These are phyloP conservation scores for Podospora australis DNA, from an alignment of 495 filamentous ascomycete species.

Conservation along the genomic window DNA sequence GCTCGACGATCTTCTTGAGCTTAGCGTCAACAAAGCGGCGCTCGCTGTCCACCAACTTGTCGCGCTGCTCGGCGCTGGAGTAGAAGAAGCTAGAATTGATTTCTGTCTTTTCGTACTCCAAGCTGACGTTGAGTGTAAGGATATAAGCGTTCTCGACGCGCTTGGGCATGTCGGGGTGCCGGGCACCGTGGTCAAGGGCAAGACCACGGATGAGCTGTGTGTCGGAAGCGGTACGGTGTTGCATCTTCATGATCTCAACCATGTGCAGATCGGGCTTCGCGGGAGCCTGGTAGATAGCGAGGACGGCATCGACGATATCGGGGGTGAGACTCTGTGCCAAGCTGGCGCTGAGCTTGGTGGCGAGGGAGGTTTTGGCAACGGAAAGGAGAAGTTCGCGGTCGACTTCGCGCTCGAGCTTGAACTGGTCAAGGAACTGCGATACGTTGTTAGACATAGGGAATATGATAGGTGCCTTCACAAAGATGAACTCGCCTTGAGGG, in stretches of 20 bases:
- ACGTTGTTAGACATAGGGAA: conserved; percentile 12
- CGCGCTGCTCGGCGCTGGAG: conserved; percentile 89
- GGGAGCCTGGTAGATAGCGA: conserved; percentile 83
- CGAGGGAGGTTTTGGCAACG: conserved; percentile 88
- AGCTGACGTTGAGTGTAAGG: conserved; percentile 88
- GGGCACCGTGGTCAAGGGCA: conserved; percentile 89
- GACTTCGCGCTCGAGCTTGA: conserved; percentile 80
- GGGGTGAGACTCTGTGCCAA: conserved; percentile 89
- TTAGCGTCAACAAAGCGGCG: conserved; percentile 94
- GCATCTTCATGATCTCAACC: conserved; percentile 99
- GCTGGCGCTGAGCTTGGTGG: conserved; percentile 83
- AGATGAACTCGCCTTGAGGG: conserved; percentile 93
- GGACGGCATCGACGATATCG: conserved; percentile 89
- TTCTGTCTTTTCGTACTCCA: conserved; percentile 99
- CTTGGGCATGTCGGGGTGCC: conserved; percentile 98
- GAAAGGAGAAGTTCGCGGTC: conserved; percentile 91
- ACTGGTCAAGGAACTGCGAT: conserved; percentile 80
- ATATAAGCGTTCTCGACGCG: conserved; percentile 92
- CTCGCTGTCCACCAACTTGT: conserved; percentile 96
- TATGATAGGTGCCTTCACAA: conserved; percentile 2
- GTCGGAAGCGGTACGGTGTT: conserved; percentile 91
- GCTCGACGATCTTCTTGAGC: conserved; percentile 91
- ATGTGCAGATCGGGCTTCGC: conserved; percentile 96
- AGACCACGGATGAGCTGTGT: conserved; percentile 92
- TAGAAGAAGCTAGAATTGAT: conserved; percentile 99